A percentile compares a stretch with the other conserved stretches of the same genome.
These are phyloP conservation scores for Coemansia sp. DNA, from an alignment of 192 early-diverging fungal genomes.

Conservation along the genomic window DNA sequence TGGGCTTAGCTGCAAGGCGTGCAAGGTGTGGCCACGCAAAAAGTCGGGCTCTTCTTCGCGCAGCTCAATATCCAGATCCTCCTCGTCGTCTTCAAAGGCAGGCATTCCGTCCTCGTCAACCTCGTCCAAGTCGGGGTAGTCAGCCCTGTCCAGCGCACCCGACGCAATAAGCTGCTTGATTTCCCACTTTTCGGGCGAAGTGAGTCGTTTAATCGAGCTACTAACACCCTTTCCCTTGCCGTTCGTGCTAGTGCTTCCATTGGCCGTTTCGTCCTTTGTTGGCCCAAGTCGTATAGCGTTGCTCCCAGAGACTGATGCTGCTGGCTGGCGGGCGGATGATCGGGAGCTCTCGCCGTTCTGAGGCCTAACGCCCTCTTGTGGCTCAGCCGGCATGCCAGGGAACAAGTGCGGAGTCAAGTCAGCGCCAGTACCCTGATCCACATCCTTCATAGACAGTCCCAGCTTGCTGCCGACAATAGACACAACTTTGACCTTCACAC, in stretches of 20 bases:
- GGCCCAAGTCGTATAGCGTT: slow-evolving; percentile 37
- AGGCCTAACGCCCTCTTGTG: background rate
- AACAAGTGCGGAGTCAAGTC: slow-evolving; percentile 85
- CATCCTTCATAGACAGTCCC: slow-evolving; percentile 94
- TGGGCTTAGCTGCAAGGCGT: slow-evolving; percentile 84
- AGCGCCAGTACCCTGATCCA: slow-evolving; percentile 89
- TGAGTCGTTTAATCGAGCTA: slow-evolving; percentile 76
- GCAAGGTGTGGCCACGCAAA: slow-evolving; percentile 88
- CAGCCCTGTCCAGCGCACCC: slow-evolving; percentile 82
- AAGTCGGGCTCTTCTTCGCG: slow-evolving; percentile 94
- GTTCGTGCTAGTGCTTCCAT: background rate
- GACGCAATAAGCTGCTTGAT: slow-evolving; percentile 97
- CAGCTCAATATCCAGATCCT: slow-evolving; percentile 97
- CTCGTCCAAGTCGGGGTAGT: slow-evolving; percentile 89
- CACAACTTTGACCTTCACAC: slow-evolving; percentile 95
- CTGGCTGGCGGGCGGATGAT: background rate
- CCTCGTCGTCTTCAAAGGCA: slow-evolving; percentile 86
- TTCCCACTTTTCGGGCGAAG: slow-evolving; percentile 96
- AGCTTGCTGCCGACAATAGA: slow-evolving; percentile 82
- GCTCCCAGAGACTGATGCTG: slow-evolving; percentile 26
- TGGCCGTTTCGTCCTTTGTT: slow-evolving; percentile 2
- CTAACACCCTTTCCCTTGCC: slow-evolving; percentile 10
- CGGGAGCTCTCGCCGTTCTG: background rate
- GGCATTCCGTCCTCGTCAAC: slow-evolving; percentile 73
- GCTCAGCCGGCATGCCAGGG: slow-evolving; percentile 44